Evolutionary conservation across 345 rosid species (phyloP).

Genomic region (Salix arbutifolia): DNA sequence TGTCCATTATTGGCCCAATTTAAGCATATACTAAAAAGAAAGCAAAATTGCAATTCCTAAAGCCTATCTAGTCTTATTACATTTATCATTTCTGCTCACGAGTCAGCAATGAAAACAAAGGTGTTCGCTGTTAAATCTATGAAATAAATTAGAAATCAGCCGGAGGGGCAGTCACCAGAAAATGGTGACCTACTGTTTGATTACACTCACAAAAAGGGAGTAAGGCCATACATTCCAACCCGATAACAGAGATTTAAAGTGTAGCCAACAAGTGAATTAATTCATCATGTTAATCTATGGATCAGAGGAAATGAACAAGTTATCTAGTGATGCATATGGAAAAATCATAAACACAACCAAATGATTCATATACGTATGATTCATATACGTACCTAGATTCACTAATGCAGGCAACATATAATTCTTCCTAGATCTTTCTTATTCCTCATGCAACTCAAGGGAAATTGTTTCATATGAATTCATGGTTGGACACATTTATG

Average conservation of each 20-base stretch:
- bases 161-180: not conserved
- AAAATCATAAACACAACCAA: not conserved
- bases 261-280: not conserved
- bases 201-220: not conserved
- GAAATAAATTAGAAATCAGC: not conserved
- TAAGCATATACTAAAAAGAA: not conserved
- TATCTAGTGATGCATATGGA: not conserved
- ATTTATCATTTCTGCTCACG: not conserved
- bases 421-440: not conserved
- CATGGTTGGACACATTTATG: not conserved
- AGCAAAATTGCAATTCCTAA: not conserved
- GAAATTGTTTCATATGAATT: not conserved
- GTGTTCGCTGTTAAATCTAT: not conserved
- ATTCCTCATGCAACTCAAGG: slow-evolving; percentile 9
- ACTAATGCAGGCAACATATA: slow-evolving; percentile 5
- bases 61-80: not conserved
- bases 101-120: not conserved
- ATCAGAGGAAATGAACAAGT: not conserved
- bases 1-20: not conserved
- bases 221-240: not conserved
- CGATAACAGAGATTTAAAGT: not conserved
- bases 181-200: not conserved
- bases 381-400: slow-evolving; percentile 4
- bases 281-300: not conserved
- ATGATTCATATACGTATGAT: not conserved